A percentile compares a stretch with the other conserved stretches of the same genome.
phyloP scores from a whole-genome alignment of 768 basidiomycete species.

The Chalciporus piperatus region DNA sequence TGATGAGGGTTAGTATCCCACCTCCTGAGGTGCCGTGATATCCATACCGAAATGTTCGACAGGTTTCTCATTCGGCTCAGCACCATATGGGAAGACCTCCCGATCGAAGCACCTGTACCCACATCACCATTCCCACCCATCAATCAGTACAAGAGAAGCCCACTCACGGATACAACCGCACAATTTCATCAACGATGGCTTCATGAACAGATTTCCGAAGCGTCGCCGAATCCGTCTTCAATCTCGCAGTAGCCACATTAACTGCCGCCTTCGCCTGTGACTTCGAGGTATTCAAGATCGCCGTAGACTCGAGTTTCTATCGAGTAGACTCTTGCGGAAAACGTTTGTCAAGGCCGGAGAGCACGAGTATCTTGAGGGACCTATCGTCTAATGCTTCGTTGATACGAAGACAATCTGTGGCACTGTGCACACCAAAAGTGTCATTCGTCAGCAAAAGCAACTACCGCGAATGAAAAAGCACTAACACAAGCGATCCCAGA shows the following conservation, averaged over 20 bases:
- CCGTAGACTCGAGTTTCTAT: conserved; percentile 19
- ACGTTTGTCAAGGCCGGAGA: conserved; percentile 28
- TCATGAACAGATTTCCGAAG: conserved; percentile 20
- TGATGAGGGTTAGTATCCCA: not conserved
- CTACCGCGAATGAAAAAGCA: not conserved
- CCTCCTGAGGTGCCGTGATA: too few species aligned
- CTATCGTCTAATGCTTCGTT: conserved; percentile 23
- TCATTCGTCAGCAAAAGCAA: not conserved
- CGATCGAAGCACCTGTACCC: conserved; percentile 17
- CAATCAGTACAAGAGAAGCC: not conserved
- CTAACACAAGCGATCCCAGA: conserved; percentile 23
- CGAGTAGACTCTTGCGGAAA: conserved; percentile 19
- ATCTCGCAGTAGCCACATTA: conserved; percentile 15
- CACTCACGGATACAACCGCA: conserved; percentile 9
- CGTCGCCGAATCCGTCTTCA: conserved; percentile 10
- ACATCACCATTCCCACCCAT: too few species aligned
- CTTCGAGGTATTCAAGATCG: not conserved
- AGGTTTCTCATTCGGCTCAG: not conserved
- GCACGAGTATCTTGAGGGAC: conserved; percentile 26
- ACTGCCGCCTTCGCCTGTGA: not conserved
- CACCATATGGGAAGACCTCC: conserved; percentile 2
- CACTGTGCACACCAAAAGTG: conserved; percentile 8
- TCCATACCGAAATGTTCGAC: conserved; percentile 4
- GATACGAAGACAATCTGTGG: conserved; percentile 22
- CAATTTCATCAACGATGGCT: conserved; percentile 13